A percentile compares a stretch with the other conserved stretches of the same genome.
Conservation (phyloP, 2,329 filamentous ascomycete species). For the Rhytidhysteron rufulum region DNA sequence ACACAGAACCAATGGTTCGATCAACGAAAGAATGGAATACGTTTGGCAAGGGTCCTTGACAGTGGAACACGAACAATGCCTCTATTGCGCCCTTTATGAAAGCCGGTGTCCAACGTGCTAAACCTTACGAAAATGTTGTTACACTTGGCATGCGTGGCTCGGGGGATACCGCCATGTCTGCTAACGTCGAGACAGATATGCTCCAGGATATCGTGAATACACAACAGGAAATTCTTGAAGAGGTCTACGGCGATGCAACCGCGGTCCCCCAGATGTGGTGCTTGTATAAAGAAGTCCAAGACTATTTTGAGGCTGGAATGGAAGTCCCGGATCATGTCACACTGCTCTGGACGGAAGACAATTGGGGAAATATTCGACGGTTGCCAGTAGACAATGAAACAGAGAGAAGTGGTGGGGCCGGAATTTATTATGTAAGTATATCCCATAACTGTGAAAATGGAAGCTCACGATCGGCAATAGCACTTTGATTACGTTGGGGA, state of each 20-base stretch:
- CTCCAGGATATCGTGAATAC: slow-evolving; percentile 59
- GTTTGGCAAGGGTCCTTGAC: slow-evolving; percentile 57
- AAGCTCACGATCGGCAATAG: slow-evolving; percentile 30
- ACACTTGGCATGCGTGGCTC: slow-evolving; percentile 67
- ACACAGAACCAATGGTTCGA: slow-evolving; percentile 68
- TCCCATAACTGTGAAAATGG: neutral
- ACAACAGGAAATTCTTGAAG: slow-evolving; percentile 56
- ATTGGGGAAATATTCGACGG: slow-evolving; percentile 63
- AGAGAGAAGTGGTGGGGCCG: slow-evolving; percentile 57
- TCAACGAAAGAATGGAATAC: slow-evolving; percentile 50
- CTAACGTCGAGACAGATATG: slow-evolving; percentile 54
- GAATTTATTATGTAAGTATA: slow-evolving; percentile 55
- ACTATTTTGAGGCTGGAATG: slow-evolving; percentile 63
- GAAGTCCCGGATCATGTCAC: slow-evolving; percentile 63
- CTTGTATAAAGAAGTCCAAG: slow-evolving; percentile 70
- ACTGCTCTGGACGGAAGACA: slow-evolving; percentile 67
- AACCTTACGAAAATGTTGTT: slow-evolving; percentile 63
- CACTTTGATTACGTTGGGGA: slow-evolving; percentile 62
- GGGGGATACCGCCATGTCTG: slow-evolving; percentile 61
- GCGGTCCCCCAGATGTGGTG: slow-evolving; percentile 68
- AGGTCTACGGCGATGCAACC: slow-evolving; percentile 52
- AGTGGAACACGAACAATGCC: slow-evolving; percentile 65
- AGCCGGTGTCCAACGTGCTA: slow-evolving; percentile 62
- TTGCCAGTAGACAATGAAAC: slow-evolving; percentile 60
- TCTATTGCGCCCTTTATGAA: slow-evolving; percentile 66